Evolutionary conservation across 176 grass and related monocot genomes (phyloP).

Genomic region (Oryza glaberrima): DNA sequence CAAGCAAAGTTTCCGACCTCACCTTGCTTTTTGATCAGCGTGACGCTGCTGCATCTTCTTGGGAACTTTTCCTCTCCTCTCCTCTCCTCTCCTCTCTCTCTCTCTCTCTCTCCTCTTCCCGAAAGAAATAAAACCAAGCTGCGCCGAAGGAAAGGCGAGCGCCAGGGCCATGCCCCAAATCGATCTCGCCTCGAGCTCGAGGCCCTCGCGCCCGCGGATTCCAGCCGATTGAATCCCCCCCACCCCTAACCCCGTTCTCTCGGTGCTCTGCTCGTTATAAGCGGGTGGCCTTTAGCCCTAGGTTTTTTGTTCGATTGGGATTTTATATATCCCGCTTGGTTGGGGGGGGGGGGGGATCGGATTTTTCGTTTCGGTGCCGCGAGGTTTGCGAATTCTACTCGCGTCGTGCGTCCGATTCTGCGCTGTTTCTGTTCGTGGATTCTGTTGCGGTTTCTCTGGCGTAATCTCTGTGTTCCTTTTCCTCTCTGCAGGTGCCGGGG

Average conservation of each 20-base stretch:
- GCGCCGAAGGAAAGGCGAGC: background rate
- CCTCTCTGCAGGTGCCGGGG: no score
- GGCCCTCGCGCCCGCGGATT: background rate
- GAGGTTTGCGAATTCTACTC: background rate
- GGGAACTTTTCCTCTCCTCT: no score
- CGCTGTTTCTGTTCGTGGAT: no score
- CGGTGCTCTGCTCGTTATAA: slow-evolving; percentile 1
- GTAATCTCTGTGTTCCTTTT: no score
- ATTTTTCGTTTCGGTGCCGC: background rate
- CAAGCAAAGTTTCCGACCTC: no score
- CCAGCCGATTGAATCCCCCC: background rate
- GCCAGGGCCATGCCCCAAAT: background rate
- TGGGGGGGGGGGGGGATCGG: background rate
- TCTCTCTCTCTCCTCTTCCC: no score
- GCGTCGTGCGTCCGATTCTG: no score
- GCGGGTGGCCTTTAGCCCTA: background rate
- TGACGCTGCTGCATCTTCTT: no score
- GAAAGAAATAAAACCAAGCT: background rate
- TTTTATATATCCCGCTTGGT: background rate
- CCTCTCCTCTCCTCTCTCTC: no score
- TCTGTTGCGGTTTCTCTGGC: no score
- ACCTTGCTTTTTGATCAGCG: no score
- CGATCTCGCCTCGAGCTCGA: background rate
- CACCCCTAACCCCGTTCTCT: background rate
- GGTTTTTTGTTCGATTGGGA: background rate